These are phyloP conservation scores for Berkeleyomyces basicola DNA, from an alignment of 2,329 filamentous ascomycete genomes.

Conservation along the genomic window DNA sequence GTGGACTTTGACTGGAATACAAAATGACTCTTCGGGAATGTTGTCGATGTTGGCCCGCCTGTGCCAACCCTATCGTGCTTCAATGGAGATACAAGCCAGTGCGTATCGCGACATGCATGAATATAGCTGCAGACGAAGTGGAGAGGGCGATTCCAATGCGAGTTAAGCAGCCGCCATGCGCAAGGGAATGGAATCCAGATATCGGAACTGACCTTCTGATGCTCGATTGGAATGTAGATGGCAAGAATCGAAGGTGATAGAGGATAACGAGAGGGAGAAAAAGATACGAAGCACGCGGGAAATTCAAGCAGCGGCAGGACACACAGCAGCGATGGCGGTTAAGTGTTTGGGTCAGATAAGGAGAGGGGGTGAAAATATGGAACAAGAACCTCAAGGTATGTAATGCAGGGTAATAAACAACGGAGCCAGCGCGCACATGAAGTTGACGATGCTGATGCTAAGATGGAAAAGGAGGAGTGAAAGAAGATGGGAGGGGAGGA, in stretches of 20 bases:
- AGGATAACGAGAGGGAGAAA: not conserved
- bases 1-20: not conserved
- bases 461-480: not conserved
- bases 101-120: not conserved
- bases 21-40: not conserved
- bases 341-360: not conserved
- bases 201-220: not conserved
- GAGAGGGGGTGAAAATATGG: not conserved
- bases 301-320: not conserved
- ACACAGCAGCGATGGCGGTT: not conserved
- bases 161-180: not conserved
- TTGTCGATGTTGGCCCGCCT: too few relatives aligned
- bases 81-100: not conserved
- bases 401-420: slow-evolving; percentile 11
- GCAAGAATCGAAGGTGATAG: not conserved
- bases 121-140: not conserved
- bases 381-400: slow-evolving; percentile 6
- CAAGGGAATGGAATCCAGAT: not conserved
- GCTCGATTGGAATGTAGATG: not conserved
- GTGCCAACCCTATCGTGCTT: not conserved
- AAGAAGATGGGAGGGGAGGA: not conserved
- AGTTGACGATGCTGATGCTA: slow-evolving; percentile 2
- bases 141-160: not conserved
- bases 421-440: slow-evolving; percentile 3
- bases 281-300: slow-evolving; percentile 4